These are phyloP conservation scores for Penicillium sp. DNA, from an alignment of 2,329 filamentous ascomycete species.

Conservation along the genomic window DNA sequence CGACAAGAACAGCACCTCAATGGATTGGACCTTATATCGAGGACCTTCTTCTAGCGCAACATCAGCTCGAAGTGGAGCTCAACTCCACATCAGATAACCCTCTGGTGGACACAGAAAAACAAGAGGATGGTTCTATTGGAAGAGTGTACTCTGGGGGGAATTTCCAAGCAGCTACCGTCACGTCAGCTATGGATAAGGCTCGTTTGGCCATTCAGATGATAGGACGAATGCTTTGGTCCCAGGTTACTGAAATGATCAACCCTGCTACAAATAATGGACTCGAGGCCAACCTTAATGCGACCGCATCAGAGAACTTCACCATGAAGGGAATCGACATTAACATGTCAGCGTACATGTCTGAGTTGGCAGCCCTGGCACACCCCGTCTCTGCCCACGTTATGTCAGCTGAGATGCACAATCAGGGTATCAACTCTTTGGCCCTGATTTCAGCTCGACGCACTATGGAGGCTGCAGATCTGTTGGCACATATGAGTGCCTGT, in stretches of 20 bases:
- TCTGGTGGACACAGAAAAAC: constrained; percentile 50
- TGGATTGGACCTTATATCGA: constrained; percentile 68
- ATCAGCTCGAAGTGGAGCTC: constrained; percentile 59
- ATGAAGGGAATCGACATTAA: constrained; percentile 66
- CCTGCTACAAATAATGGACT: constrained; percentile 59
- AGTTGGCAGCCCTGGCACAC: constrained; percentile 60
- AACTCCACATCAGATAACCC: constrained; percentile 69
- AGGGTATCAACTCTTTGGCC: constrained; percentile 65
- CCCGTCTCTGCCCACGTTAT: constrained; percentile 63
- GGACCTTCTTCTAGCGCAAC: constrained; percentile 57
- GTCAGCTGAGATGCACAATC: constrained; percentile 66
- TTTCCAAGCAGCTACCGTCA: constrained; percentile 63
- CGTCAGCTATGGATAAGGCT: constrained; percentile 64
- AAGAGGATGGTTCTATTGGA: constrained; percentile 12
- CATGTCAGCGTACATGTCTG: constrained; percentile 62
- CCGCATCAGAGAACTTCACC: constrained; percentile 57
- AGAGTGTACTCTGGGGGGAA: constrained; percentile 62
- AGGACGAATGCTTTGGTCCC: constrained; percentile 63
- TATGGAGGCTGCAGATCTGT: constrained; percentile 54
- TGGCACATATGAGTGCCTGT: constrained; percentile 56
- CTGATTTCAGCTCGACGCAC: constrained; percentile 59
- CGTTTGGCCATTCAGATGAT: constrained; percentile 52
- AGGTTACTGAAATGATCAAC: constrained; percentile 63
- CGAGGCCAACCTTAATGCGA: constrained; percentile 59
- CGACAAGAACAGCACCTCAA: constrained; percentile 62